Evolutionary conservation across 1,284 basidiomycete genomes (phyloP).

Genomic region (Ganoderma sinense): DNA sequence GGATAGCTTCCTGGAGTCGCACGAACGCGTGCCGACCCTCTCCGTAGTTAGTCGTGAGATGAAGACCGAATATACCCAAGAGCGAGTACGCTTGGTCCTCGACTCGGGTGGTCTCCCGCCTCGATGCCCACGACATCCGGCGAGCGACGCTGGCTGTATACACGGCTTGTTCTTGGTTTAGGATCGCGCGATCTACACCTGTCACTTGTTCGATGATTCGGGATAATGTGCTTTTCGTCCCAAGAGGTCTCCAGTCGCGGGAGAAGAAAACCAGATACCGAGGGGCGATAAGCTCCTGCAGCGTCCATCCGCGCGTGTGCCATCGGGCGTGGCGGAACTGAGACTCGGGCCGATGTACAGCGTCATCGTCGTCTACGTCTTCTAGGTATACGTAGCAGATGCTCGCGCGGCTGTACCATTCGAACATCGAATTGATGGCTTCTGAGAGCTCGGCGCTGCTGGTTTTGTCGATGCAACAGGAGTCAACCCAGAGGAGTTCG

Average conservation of each 20-base stretch:
- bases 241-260: slow-evolving; percentile 2
- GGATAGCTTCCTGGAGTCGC: slow-evolving; percentile 13
- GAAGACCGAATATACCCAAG: slow-evolving; percentile 12
- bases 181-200: slow-evolving; percentile 9
- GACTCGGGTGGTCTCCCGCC: slow-evolving; percentile 9
- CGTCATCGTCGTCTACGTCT: slow-evolving; percentile 3
- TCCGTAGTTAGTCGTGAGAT: slow-evolving; percentile 11
- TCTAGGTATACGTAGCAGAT: slow-evolving; percentile 16
- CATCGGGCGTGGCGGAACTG: slow-evolving; percentile 9
- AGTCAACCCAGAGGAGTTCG: slow-evolving; percentile 18
- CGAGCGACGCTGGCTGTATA: not conserved
- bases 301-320: slow-evolving; percentile 16
- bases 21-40: slow-evolving; percentile 13
- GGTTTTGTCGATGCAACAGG: slow-evolving; percentile 12
- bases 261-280: slow-evolving; percentile 8
- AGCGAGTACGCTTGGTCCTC: slow-evolving; percentile 17
- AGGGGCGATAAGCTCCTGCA: slow-evolving; percentile 16
- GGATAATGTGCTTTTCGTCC: slow-evolving; percentile 2
- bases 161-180: not conserved
- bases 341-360: not conserved
- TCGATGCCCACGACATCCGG: slow-evolving; percentile 13
- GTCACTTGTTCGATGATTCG: slow-evolving; percentile 4
- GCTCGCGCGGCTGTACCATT: slow-evolving; percentile 9
- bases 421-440: slow-evolving; percentile 19
- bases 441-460: slow-evolving; percentile 22